Conservation (phyloP, 768 basidiomycete species). For the Butyriboletus loyo region DNA sequence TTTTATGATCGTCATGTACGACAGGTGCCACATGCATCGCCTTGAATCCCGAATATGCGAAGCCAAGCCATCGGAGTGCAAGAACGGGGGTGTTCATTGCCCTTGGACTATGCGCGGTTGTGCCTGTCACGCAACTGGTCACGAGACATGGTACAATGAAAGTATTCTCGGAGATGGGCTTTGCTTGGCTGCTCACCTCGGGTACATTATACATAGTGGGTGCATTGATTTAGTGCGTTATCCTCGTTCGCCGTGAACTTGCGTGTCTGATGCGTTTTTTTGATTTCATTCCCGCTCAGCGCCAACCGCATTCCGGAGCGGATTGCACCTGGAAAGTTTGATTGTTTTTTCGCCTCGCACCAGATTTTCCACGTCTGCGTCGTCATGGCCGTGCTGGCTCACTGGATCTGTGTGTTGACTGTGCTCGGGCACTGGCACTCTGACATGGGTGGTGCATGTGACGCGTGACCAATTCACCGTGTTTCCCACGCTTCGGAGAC, state of each 20-base stretch:
- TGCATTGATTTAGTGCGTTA: constrained; percentile 76
- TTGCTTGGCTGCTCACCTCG: constrained; percentile 65
- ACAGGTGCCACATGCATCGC: constrained; percentile 73
- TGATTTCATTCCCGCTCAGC: constrained; percentile 48
- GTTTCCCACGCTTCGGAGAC: constrained; percentile 21
- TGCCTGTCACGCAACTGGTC: constrained; percentile 68
- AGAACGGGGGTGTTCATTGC: constrained; percentile 78
- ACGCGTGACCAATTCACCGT: constrained; percentile 24
- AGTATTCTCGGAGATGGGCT: constrained; percentile 61
- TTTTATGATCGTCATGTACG: constrained; percentile 1
- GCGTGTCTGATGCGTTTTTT: constrained; percentile 23
- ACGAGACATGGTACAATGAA: constrained; percentile 53
- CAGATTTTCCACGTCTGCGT: constrained; percentile 89
- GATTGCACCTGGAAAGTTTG: constrained; percentile 72
- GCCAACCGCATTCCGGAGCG: constrained; percentile 82
- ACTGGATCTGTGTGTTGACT: constrained; percentile 56
- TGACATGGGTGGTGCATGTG: constrained; percentile 17
- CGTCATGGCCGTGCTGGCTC: constrained; percentile 64
- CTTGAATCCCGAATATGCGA: constrained; percentile 72
- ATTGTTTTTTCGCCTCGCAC: constrained; percentile 77
- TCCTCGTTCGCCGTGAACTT: constrained; percentile 27
- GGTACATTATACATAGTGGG: constrained; percentile 77
- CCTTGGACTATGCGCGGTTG: constrained; percentile 65
- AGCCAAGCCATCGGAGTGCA: constrained; percentile 69
- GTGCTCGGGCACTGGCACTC: constrained; percentile 60